These are phyloP conservation scores for Helianthus tuberosus DNA, from an alignment of 129 eudicot genomes.

Conservation along the genomic window DNA sequence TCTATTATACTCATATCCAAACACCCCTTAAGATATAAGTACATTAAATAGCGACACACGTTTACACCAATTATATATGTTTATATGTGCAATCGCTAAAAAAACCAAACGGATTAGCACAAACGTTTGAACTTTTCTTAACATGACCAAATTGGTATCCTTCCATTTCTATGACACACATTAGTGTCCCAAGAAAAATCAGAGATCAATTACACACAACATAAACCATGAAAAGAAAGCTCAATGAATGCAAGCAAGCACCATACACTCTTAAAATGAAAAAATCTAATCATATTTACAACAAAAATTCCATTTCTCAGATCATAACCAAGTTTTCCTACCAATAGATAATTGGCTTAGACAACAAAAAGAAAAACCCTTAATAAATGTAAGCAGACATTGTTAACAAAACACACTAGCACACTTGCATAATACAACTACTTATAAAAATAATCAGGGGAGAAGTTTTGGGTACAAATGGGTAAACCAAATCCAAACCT, in stretches of 20 bases:
- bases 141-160: background rate
- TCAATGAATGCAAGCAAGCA: background rate
- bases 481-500: too few relatives aligned
- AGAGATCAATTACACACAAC: background rate
- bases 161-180: background rate
- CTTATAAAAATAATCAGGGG: background rate
- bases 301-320: background rate
- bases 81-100: background rate
- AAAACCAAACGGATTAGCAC: background rate
- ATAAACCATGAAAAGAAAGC: background rate
- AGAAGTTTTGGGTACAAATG: too few relatives aligned
- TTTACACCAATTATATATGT: background rate
- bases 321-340: slow-evolving; percentile 1
- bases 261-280: background rate
- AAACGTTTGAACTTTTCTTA: background rate
- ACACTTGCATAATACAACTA: background rate
- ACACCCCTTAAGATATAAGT: background rate
- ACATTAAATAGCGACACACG: background rate
- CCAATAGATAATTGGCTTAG: background rate
- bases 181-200: background rate
- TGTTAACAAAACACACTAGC: background rate
- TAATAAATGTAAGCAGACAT: slow-evolving; percentile 17
- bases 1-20: background rate
- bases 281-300: background rate
- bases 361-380: background rate